Evolutionary conservation across 208 protist genomes (phyloP).

Genomic region (Leishmania major): DNA sequence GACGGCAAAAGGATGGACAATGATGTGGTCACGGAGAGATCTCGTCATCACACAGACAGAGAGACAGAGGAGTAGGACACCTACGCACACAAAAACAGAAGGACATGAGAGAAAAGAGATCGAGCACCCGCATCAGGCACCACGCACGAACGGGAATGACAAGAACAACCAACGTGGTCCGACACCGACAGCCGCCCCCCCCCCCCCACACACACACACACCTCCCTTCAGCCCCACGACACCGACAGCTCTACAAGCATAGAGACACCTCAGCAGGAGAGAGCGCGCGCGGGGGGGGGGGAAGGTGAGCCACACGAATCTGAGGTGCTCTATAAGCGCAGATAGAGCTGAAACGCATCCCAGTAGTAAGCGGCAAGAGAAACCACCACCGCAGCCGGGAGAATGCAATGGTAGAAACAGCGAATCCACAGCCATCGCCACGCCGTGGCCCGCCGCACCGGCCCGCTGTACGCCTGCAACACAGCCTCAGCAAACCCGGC

Average conservation of each 20-base stretch:
- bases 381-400: slow-evolving; percentile 3
- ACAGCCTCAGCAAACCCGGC: neutral
- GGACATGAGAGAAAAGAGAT: neutral
- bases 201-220: too few species aligned
- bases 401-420: slow-evolving; percentile 19
- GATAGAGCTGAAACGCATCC: neutral
- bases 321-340: neutral
- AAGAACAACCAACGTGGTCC: neutral
- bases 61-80: neutral
- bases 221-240: neutral
- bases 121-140: neutral
- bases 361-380: neutral
- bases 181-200: neutral
- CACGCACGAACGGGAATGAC: neutral
- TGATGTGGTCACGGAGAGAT: neutral
- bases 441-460: neutral
- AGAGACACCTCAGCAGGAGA: neutral
- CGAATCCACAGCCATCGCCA: slow-evolving; percentile 23
- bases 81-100: neutral
- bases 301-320: neutral
- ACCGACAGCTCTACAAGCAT: neutral
- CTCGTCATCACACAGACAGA: neutral
- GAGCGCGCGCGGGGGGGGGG: too few species aligned
- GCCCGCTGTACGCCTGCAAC: slow-evolving; percentile 1
- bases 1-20: neutral